phyloP scores from a whole-genome alignment of 768 basidiomycete species.

The Dioszegia crocea region DNA sequence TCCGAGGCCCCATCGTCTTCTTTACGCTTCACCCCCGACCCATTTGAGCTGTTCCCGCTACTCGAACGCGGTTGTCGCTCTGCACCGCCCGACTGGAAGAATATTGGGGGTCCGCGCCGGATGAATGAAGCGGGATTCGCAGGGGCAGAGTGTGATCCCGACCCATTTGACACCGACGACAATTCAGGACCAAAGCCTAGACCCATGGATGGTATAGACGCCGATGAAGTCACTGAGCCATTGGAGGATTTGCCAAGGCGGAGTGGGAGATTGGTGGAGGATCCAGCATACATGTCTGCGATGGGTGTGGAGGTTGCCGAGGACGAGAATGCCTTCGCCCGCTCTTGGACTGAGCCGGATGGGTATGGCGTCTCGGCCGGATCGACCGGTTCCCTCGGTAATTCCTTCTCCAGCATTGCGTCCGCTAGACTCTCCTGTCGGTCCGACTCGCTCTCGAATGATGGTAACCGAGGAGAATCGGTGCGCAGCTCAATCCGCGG shows the following conservation, averaged over 20 bases:
- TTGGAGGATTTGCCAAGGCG: slow-evolving; percentile 16
- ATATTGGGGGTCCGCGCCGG: slow-evolving; percentile 31
- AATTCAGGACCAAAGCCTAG: not conserved
- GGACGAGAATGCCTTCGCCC: slow-evolving; percentile 16
- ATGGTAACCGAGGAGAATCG: slow-evolving; percentile 9
- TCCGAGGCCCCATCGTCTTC: slow-evolving; percentile 10
- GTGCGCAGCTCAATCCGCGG: slow-evolving; percentile 34
- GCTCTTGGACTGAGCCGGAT: slow-evolving; percentile 27
- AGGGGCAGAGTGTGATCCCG: not conserved
- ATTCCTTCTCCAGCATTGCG: not conserved
- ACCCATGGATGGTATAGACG: slow-evolving; percentile 1
- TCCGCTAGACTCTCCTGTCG: not conserved
- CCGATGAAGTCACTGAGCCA: slow-evolving; percentile 13
- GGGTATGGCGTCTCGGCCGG: slow-evolving; percentile 20
- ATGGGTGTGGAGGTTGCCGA: slow-evolving; percentile 33
- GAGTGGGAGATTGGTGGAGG: slow-evolving; percentile 16
- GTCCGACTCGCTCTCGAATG: slow-evolving; percentile 9
- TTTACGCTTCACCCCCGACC: not conserved
- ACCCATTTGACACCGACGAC: not conserved
- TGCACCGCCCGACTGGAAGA: slow-evolving; percentile 28
- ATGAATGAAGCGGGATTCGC: slow-evolving; percentile 27
- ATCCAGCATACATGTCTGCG: slow-evolving; percentile 32
- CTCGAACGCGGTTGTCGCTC: slow-evolving; percentile 3
- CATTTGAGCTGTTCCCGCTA: not conserved
- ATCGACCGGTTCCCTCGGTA: not conserved